phyloP scores from a whole-genome alignment of 106 monocot species.

The Allium fistulosum region DNA sequence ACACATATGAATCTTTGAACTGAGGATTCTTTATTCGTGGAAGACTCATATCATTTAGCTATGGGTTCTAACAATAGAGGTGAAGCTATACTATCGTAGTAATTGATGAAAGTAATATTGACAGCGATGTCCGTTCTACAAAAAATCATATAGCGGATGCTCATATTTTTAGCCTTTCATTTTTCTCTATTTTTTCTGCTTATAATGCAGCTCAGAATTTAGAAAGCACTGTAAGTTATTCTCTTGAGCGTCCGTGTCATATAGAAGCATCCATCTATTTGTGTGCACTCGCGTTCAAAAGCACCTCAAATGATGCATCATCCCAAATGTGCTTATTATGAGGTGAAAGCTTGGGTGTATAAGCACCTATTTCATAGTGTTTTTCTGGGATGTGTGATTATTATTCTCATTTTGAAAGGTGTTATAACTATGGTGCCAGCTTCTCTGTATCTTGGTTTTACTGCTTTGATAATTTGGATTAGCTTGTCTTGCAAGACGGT shows the following conservation, averaged over 20 bases:
- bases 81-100: conserved; percentile 16
- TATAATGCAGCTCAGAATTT: conserved; percentile 86
- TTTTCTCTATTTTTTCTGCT: conserved; percentile 88
- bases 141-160: conserved; percentile 50
- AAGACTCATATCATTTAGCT: neutral
- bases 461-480: conserved; percentile 91
- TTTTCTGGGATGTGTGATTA: no score
- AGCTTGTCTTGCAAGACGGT: no score
- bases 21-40: neutral
- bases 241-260: no score
- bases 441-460: conserved; percentile 87
- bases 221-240: conserved; percentile 53
- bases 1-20: no score
- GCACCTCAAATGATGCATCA: no score
- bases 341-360: no score
- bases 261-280: no score
- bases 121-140: conserved; percentile 1
- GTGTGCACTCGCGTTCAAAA: no score
- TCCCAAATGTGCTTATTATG: no score
- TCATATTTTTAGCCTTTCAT: conserved; percentile 64
- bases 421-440: conserved; percentile 96
- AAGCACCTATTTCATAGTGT: no score
- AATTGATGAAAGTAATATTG: neutral
- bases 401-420: no score
- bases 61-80: conserved; percentile 14